These are phyloP conservation scores for Orychophragmus violaceus DNA, from an alignment of 345 rosid genomes.

Conservation along the genomic window DNA sequence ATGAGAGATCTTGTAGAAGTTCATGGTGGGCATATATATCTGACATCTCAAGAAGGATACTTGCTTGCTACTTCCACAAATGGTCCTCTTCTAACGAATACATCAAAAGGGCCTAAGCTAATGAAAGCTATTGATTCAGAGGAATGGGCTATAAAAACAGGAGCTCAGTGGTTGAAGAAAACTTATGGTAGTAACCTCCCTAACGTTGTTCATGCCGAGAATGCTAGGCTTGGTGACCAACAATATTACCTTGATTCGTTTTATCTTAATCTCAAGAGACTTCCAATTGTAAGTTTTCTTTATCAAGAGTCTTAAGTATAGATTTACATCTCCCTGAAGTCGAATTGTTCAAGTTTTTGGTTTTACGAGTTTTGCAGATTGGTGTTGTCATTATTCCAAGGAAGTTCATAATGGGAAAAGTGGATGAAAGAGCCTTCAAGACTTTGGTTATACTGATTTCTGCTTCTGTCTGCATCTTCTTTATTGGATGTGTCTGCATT, in stretches of 20 bases:
- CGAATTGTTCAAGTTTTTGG: not conserved
- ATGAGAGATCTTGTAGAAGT: constrained; percentile 97
- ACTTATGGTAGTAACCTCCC: constrained; percentile 66
- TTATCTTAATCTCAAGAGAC: constrained; percentile 82
- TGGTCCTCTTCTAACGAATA: constrained; percentile 69
- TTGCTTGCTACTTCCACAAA: constrained; percentile 92
- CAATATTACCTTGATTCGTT: constrained; percentile 84
- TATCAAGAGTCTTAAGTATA: not conserved
- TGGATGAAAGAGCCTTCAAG: constrained; percentile 87
- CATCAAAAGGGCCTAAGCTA: constrained; percentile 61
- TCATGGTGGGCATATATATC: constrained; percentile 86
- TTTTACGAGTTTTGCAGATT: constrained; percentile 44
- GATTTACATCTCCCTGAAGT: not conserved
- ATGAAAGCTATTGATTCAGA: constrained; percentile 77
- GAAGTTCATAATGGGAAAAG: constrained; percentile 87
- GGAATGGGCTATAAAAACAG: constrained; percentile 58
- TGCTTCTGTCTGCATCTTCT: constrained; percentile 76
- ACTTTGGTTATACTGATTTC: constrained; percentile 78
- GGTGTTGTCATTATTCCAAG: constrained; percentile 94
- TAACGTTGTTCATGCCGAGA: constrained; percentile 68
- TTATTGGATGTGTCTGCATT: constrained; percentile 88
- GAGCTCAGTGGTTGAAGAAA: constrained; percentile 77
- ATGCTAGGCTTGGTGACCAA: constrained; percentile 61
- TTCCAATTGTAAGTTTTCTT: constrained; percentile 72
- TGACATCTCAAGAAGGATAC: constrained; percentile 90